Evolutionary conservation across 2,329 filamentous ascomycete species (phyloP), one percentile per base, ranked within the genome.

Genomic region (Hypoxylon sp.): DNA sequence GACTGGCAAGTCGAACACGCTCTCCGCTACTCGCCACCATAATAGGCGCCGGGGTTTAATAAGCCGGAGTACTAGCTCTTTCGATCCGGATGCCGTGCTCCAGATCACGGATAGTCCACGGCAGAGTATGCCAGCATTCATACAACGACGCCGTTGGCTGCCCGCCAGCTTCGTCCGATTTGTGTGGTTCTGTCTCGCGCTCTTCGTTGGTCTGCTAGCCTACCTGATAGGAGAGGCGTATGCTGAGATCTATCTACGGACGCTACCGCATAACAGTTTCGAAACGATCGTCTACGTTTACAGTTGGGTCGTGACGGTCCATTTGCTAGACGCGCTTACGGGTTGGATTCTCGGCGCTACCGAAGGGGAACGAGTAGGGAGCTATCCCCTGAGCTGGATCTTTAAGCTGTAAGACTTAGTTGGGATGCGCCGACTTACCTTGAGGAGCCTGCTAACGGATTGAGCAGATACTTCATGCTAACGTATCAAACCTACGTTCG

Each of bases 401-500:
- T 91, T 91, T 73, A 91, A 91, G 76, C 82, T 91, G 86, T 90
- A 75, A 79, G 86, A 52, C 30, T 71, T 56, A 2, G 11, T 25
- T 9, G 3, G 34, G 51, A 38, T 13, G 25, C 52, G n/a, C 41
- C 19, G 23, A 34, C 58, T 58, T 65, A 52, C 61, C 43, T 28
- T 36, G 11, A 49, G 13, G 17, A 34, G 52, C 60, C 63, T 41
- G 63, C 70, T 75, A 36, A 71, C 57, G 19, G n/a, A 38, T 32
- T 3, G 32, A 41, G 34, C 70, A 87, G 86, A 51, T 90, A 90
- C 77, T 91, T 90, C 76, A 88, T 88, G 82, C 79, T 91, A 56
- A 91, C 89, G 5, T 91, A 91, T 77, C 89, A 91, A 78, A 91
- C 89, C 3, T 91, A 91, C 78, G 89, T 91, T 11, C 88, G 89